Conservation (phyloP, 2,329 filamentous ascomycete genomes). For the Ceratocystis eucalypticola region DNA sequence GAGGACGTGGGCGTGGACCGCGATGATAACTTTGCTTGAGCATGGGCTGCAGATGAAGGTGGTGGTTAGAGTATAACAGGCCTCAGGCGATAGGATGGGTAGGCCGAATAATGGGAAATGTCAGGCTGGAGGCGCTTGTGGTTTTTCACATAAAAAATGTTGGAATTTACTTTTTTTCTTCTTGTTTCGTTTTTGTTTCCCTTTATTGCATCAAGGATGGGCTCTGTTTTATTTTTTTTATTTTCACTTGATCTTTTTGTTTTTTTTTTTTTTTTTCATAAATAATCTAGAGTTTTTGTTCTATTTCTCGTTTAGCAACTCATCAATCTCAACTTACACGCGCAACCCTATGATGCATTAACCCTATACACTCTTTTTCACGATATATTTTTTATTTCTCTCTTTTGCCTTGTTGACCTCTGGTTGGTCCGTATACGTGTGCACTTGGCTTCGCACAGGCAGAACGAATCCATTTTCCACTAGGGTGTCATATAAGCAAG, state of each 20-base stretch:
- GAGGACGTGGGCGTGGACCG: constrained; percentile 95
- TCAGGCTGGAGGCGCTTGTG: background rate
- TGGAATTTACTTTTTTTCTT: constrained; percentile 1
- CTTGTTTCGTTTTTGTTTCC: background rate
- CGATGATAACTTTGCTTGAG: constrained; percentile 80
- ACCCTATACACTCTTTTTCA: background rate
- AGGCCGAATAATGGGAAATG: background rate
- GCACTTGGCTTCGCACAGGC: background rate
- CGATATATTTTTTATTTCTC: background rate
- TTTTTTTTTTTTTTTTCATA: background rate
- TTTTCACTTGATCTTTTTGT: background rate
- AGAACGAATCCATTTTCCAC: background rate
- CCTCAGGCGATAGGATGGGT: background rate
- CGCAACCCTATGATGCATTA: background rate
- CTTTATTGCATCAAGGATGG: background rate
- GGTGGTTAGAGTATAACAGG: background rate
- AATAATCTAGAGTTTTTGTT: constrained; percentile 1
- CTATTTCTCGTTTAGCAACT: background rate
- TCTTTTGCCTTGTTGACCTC: background rate
- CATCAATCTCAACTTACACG: background rate
- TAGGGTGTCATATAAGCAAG: constrained; percentile 5
- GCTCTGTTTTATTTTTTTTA: background rate
- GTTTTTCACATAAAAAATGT: constrained; percentile 3
- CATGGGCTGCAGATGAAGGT: background rate
- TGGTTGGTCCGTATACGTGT: background rate